A percentile compares a stretch with the other conserved stretches of the same genome.
Conservation (phyloP, 2,329 filamentous ascomycete genomes). For the Aureobasidium musti region DNA sequence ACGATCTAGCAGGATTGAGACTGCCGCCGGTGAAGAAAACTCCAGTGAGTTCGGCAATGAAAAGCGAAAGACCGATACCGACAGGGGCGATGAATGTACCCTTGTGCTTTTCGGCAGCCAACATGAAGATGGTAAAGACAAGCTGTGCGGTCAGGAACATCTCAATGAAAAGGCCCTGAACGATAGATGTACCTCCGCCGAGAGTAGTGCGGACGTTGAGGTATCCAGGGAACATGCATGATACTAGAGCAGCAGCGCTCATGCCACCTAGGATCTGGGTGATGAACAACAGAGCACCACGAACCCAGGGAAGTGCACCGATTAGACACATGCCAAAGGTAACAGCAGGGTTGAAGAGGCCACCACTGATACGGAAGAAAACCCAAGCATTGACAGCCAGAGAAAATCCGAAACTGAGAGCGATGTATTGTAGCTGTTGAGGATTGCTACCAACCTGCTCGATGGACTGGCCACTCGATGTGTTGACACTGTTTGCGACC, state of each 20-base stretch:
- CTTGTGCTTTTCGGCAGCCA: conserved; percentile 46
- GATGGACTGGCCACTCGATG: conserved; percentile 33
- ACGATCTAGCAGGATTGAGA: conserved; percentile 43
- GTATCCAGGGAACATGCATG: conserved; percentile 43
- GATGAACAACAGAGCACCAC: conserved; percentile 42
- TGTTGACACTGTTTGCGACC: conserved; percentile 47
- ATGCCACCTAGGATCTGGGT: conserved; percentile 45
- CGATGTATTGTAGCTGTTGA: conserved; percentile 44
- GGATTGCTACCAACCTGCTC: conserved; percentile 41
- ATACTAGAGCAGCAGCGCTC: conserved; percentile 41
- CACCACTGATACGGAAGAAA: conserved; percentile 44
- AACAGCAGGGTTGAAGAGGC: conserved; percentile 44
- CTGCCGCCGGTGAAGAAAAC: conserved; percentile 44
- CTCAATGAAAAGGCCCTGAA: conserved; percentile 47
- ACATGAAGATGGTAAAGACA: conserved; percentile 48
- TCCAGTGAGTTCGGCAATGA: conserved; percentile 48
- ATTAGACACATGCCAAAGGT: conserved; percentile 44
- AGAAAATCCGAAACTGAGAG: conserved; percentile 46
- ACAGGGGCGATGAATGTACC: conserved; percentile 50
- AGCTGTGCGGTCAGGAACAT: conserved; percentile 46
- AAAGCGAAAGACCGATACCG: conserved; percentile 49
- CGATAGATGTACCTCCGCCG: conserved; percentile 41
- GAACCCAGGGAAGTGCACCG: conserved; percentile 42
- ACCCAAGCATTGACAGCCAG: conserved; percentile 48
- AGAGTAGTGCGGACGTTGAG: conserved; percentile 43